Percentiles rank a stretch among this genome's conserved stretches.
Conservation (phyloP, 1,284 basidiomycete species). For the Ceratobasidium papillatum region DNA sequence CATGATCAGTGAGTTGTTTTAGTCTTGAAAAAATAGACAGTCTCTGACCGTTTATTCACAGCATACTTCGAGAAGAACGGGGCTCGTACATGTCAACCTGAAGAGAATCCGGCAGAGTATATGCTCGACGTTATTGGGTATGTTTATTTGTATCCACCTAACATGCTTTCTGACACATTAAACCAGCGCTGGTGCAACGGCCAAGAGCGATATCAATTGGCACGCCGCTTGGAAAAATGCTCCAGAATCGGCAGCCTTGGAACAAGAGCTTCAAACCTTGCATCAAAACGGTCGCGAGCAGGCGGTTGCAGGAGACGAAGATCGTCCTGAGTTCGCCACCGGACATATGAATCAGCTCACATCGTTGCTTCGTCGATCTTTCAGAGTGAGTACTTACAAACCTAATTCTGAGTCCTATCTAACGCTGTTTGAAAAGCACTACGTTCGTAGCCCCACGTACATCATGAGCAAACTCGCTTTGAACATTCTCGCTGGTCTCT, state of each 20-base stretch:
- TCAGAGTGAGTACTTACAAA: slow-evolving; percentile 48
- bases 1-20: slow-evolving; percentile 56
- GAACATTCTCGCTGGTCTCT: slow-evolving; percentile 57
- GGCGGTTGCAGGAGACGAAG: slow-evolving; percentile 43
- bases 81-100: slow-evolving; percentile 60
- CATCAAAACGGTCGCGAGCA: slow-evolving; percentile 8
- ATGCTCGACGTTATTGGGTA: slow-evolving; percentile 51
- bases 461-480: slow-evolving; percentile 73
- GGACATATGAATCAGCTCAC: slow-evolving; percentile 62
- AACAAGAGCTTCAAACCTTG: slow-evolving; percentile 31
- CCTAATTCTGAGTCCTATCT: not conserved
- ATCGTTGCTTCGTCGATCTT: slow-evolving; percentile 63
- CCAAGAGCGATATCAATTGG: slow-evolving; percentile 39
- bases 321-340: slow-evolving; percentile 62
- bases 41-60: not conserved
- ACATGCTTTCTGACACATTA: slow-evolving; percentile 54
- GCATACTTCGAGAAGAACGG: slow-evolving; percentile 74
- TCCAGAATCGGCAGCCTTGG: slow-evolving; percentile 30
- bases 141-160: slow-evolving; percentile 38
- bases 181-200: slow-evolving; percentile 30
- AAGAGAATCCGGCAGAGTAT: slow-evolving; percentile 56
- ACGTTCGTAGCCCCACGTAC: slow-evolving; percentile 76
- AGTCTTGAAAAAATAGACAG: not conserved
- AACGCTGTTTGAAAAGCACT: slow-evolving; percentile 49
- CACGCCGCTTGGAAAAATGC: slow-evolving; percentile 29